Evolutionary conservation across 108 stramenopile genomes (phyloP).

Genomic region (Pinguiococcus pyrenoidosus): DNA sequence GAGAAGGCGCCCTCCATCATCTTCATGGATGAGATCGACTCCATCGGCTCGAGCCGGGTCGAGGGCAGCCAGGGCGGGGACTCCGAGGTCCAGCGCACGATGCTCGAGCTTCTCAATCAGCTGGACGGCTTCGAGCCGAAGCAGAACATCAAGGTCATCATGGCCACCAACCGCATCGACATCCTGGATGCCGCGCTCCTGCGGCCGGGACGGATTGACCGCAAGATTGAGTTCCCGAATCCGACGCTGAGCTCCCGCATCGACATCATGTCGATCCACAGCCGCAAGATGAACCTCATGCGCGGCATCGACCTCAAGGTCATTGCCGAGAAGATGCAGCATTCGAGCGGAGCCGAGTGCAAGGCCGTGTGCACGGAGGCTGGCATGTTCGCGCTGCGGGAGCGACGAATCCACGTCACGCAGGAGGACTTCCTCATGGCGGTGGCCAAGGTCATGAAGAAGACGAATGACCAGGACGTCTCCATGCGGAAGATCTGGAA

Average conservation of each 20-base stretch:
- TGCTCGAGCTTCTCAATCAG: slow-evolving; percentile 97
- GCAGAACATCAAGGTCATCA: slow-evolving; percentile 95
- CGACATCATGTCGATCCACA: slow-evolving; percentile 88
- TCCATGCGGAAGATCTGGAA: slow-evolving; percentile 93
- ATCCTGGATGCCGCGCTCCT: slow-evolving; percentile 86
- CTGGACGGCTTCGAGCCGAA: slow-evolving; percentile 98
- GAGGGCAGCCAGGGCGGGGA: slow-evolving; percentile 82
- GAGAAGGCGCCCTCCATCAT: slow-evolving; percentile 97
- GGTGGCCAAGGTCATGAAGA: slow-evolving; percentile 99
- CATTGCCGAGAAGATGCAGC: slow-evolving; percentile 87
- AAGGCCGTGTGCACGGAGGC: slow-evolving; percentile 99
- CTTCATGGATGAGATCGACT: slow-evolving; percentile 99
- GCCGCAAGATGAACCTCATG: slow-evolving; percentile 89
- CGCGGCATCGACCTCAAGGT: slow-evolving; percentile 78
- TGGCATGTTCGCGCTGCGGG: slow-evolving; percentile 98
- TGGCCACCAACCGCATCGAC: slow-evolving; percentile 96
- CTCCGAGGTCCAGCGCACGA: slow-evolving; percentile 95
- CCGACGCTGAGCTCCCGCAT: slow-evolving; percentile 72
- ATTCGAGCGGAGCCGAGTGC: slow-evolving; percentile 94
- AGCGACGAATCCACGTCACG: slow-evolving; percentile 94
- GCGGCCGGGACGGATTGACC: slow-evolving; percentile 86
- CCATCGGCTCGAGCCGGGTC: slow-evolving; percentile 70
- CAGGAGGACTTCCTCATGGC: slow-evolving; percentile 99
- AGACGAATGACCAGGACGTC: slow-evolving; percentile 87
- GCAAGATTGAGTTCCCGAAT: slow-evolving; percentile 92